Evolutionary conservation across 2,329 filamentous ascomycete genomes (phyloP).

Genomic region (Pseudogymnoascus sp.): DNA sequence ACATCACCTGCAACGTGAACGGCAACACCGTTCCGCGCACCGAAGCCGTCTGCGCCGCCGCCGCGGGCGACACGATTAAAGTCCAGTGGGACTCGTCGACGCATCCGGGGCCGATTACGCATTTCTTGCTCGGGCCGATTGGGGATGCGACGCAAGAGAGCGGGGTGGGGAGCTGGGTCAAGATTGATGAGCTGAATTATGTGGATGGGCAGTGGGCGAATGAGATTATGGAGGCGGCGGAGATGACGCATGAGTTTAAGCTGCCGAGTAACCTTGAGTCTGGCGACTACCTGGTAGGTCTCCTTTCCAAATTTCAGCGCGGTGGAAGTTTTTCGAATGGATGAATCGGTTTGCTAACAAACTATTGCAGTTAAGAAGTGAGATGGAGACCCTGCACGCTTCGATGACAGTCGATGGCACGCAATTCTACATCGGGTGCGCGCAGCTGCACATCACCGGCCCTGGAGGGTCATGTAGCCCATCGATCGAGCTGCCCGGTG

Average conservation of each 20-base stretch:
- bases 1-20: slow-evolving; percentile 45
- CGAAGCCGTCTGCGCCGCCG: slow-evolving; percentile 30
- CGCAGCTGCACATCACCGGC: slow-evolving; percentile 26
- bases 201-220: slow-evolving; percentile 29
- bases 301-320: neutral
- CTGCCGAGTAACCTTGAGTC: slow-evolving; percentile 28
- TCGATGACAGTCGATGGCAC: slow-evolving; percentile 28
- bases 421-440: slow-evolving; percentile 31
- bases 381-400: slow-evolving; percentile 33
- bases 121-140: slow-evolving; percentile 34
- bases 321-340: neutral
- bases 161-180: slow-evolving; percentile 30
- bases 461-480: slow-evolving; percentile 22
- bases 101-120: slow-evolving; percentile 36
- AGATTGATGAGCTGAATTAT: slow-evolving; percentile 29
- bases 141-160: slow-evolving; percentile 25
- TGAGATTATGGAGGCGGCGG: slow-evolving; percentile 25
- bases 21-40: slow-evolving; percentile 27
- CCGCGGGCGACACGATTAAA: slow-evolving; percentile 32
- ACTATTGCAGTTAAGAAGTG: slow-evolving; percentile 28
- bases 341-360: neutral
- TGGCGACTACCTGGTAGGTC: slow-evolving; percentile 29
- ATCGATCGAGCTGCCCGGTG: slow-evolving; percentile 25
- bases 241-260: slow-evolving; percentile 22
- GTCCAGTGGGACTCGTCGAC: slow-evolving; percentile 36